A percentile compares a stretch with the other conserved stretches of the same genome.
phyloP scores from a whole-genome alignment of 371 early-diverging fungal species.

The Syncephalastrum sp. region DNA sequence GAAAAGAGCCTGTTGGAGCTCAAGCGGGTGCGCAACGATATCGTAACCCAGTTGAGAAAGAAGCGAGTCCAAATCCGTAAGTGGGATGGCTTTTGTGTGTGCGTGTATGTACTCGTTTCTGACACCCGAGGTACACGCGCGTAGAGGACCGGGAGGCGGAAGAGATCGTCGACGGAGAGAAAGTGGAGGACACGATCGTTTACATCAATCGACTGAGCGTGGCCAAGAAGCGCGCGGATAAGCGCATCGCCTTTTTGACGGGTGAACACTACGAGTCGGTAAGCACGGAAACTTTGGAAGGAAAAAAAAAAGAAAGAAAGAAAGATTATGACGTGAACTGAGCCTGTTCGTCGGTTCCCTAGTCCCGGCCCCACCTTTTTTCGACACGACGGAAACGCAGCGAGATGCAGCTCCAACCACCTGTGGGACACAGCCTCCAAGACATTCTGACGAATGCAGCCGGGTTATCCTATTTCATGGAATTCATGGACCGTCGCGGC shows the following conservation, averaged over 20 bases:
- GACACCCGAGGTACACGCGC: conserved; percentile 1
- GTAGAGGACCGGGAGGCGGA: conserved; percentile 63
- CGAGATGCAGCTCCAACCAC: conserved; percentile 1
- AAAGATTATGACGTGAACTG: too few relatives aligned
- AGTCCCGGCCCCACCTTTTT: conserved; percentile 22
- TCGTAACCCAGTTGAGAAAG: conserved; percentile 75
- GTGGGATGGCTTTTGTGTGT: background rate
- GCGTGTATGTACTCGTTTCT: background rate
- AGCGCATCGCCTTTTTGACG: conserved; percentile 62
- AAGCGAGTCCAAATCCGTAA: conserved; percentile 59
- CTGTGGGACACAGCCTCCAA: conserved; percentile 24
- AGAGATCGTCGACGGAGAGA: conserved; percentile 79
- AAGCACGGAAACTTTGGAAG: conserved; percentile 6
- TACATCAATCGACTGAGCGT: conserved; percentile 73
- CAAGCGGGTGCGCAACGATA: conserved; percentile 64
- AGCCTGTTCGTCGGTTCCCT: too few relatives aligned
- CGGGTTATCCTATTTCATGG: conserved; percentile 77
- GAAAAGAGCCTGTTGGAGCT: conserved; percentile 70
- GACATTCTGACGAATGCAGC: conserved; percentile 67
- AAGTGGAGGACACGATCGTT: conserved; percentile 70
- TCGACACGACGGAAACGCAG: conserved; percentile 21
- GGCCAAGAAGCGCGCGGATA: conserved; percentile 77
- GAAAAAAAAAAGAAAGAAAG: background rate
- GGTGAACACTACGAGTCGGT: conserved; percentile 52
- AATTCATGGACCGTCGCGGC: conserved; percentile 76